Evolutionary conservation across 208 protist species (phyloP).

Genomic region (Kentomonas sorsogonicus): DNA sequence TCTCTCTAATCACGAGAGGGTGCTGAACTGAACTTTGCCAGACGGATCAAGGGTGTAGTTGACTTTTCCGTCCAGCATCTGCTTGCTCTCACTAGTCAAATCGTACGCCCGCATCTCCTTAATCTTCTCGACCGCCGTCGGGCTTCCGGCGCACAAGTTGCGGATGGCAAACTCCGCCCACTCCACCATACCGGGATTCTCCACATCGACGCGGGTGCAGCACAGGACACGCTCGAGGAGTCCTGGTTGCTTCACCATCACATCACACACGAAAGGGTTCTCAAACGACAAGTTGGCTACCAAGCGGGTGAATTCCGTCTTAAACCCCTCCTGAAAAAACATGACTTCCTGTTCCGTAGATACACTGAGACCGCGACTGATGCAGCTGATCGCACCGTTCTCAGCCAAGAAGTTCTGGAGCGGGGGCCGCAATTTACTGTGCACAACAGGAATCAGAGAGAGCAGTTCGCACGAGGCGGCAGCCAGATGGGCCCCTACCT

Average conservation of each 20-base stretch:
- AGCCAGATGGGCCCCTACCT: conserved; percentile 57
- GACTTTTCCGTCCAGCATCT: conserved; percentile 35
- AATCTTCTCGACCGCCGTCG: conserved; percentile 52
- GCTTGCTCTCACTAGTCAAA: conserved; percentile 42
- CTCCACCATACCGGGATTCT: conserved; percentile 85
- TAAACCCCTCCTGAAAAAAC: conserved; percentile 75
- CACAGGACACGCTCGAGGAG: conserved; percentile 56
- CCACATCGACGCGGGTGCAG: conserved; percentile 75
- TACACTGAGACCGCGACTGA: conserved; percentile 54
- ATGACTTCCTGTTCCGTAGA: conserved; percentile 61
- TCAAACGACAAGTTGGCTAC: conserved; percentile 65
- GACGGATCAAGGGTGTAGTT: conserved; percentile 29
- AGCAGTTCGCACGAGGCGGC: conserved; percentile 53
- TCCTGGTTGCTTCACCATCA: conserved; percentile 30
- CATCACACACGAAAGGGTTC: conserved; percentile 29
- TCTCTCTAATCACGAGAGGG: too few relatives aligned
- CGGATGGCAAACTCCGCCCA: conserved; percentile 86
- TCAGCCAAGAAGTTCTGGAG: conserved; percentile 66
- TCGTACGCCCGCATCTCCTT: conserved; percentile 36
- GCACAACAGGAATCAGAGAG: conserved; percentile 40
- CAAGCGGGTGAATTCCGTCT: conserved; percentile 66
- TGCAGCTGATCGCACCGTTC: conserved; percentile 40
- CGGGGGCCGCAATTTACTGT: conserved; percentile 25
- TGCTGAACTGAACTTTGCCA: conserved; percentile 29
- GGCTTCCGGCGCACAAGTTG: conserved; percentile 67